Evolutionary conservation across 495 filamentous ascomycete species (phyloP).

Genomic region (Xylaria palmicola): DNA sequence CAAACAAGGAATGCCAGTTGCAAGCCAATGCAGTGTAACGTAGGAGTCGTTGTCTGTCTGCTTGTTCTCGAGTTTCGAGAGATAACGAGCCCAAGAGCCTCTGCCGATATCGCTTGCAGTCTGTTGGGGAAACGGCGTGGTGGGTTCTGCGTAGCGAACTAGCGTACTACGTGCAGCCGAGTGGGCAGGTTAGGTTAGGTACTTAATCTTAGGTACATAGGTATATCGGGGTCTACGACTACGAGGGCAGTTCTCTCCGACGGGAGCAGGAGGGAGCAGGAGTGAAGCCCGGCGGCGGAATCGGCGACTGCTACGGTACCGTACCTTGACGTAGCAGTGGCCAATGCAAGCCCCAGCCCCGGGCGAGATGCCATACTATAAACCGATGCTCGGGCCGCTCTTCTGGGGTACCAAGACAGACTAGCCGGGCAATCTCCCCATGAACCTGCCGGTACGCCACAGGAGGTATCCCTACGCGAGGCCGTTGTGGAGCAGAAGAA

Average conservation of each 20-base stretch:
- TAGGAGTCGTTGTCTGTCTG: background rate
- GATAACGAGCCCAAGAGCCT: background rate
- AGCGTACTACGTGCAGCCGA: no score
- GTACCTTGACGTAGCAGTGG: no score
- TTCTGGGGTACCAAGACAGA: background rate
- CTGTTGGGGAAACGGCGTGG: background rate
- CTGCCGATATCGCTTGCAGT: constrained; percentile 6
- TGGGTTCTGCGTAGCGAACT: background rate
- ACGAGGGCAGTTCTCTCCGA: background rate
- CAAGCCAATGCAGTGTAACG: background rate
- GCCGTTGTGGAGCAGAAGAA: constrained; percentile 2
- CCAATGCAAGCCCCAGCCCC: no score
- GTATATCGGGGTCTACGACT: no score
- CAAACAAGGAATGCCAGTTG: background rate
- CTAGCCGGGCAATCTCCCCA: background rate
- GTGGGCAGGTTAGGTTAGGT: no score
- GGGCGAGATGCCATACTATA: no score
- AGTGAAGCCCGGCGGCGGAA: no score
- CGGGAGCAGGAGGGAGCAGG: background rate
- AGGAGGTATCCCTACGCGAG: no score
- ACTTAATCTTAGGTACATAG: no score
- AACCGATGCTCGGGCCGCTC: no score
- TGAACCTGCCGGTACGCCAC: no score
- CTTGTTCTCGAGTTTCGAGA: background rate
- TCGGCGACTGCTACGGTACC: no score